phyloP scores from a whole-genome alignment of 1,284 basidiomycete genomes.

The Sporisorium iseilematis-ciliati region DNA sequence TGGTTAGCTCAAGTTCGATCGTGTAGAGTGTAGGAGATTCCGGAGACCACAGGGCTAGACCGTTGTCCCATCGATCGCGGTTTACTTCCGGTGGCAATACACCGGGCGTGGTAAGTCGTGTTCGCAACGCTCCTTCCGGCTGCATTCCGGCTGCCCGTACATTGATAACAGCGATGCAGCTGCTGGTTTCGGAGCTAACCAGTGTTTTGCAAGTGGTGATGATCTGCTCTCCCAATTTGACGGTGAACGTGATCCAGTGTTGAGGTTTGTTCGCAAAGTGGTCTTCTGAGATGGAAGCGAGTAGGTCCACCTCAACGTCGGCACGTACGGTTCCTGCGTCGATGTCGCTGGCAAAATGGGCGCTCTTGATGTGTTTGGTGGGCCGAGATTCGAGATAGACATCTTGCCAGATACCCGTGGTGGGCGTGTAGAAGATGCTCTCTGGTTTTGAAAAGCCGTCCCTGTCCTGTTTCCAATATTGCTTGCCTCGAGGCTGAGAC shows the following conservation, averaged over 20 bases:
- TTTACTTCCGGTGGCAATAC: constrained; percentile 39
- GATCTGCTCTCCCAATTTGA: constrained; percentile 11
- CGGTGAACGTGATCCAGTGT: constrained; percentile 12
- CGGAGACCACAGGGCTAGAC: constrained; percentile 50
- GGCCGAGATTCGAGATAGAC: constrained; percentile 45
- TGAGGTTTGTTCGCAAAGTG: not conserved
- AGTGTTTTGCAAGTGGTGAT: constrained; percentile 5
- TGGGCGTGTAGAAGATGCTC: constrained; percentile 55
- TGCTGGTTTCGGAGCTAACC: constrained; percentile 23
- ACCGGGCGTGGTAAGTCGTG: constrained; percentile 13
- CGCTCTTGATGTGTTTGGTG: constrained; percentile 20
- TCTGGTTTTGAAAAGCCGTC: constrained; percentile 25
- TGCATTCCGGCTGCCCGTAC: constrained; percentile 24
- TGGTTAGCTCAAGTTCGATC: constrained; percentile 26
- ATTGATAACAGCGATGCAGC: constrained; percentile 26
- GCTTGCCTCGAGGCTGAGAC: constrained; percentile 49
- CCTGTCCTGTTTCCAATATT: constrained; percentile 50
- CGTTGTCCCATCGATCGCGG: constrained; percentile 49
- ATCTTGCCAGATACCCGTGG: constrained; percentile 55
- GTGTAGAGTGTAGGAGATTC: constrained; percentile 50
- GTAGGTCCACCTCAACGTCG: constrained; percentile 26
- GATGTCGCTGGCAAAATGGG: constrained; percentile 35
- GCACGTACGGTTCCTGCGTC: constrained; percentile 47
- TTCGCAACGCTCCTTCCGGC: constrained; percentile 21
- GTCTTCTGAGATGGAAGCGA: not conserved